A percentile compares a stretch with the other conserved stretches of the same genome.
These are phyloP conservation scores for Henckelia pumila DNA, from an alignment of 257 asterid genomes.

Conservation along the genomic window DNA sequence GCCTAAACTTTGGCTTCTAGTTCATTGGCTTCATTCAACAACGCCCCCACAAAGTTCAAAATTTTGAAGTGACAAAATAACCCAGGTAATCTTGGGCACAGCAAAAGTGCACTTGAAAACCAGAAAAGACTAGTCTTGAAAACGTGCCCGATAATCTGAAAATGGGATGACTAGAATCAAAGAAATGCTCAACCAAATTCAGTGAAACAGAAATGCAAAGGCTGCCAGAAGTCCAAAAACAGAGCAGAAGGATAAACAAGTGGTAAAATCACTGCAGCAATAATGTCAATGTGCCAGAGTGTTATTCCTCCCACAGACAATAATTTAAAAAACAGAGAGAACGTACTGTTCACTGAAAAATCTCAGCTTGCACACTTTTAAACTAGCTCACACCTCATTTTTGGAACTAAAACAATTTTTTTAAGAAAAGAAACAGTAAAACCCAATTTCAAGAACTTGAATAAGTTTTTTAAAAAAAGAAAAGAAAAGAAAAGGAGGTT, in stretches of 20 bases:
- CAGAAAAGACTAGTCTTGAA: slow-evolving; percentile 9
- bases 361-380: slow-evolving; percentile 28
- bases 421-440: not conserved
- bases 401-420: slow-evolving; percentile 29
- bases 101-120: slow-evolving; percentile 20
- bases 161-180: slow-evolving; percentile 25
- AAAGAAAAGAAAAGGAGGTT: slow-evolving; percentile 23
- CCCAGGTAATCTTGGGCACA: slow-evolving; percentile 28
- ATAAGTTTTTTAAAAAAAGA: no score
- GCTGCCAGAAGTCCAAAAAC: slow-evolving; percentile 34
- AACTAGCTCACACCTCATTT: slow-evolving; percentile 52
- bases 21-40: slow-evolving; percentile 8
- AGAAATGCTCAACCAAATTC: slow-evolving; percentile 21
- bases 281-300: slow-evolving; percentile 23
- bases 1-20: slow-evolving; percentile 23
- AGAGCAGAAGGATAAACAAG: slow-evolving; percentile 27
- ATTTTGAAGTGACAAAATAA: slow-evolving; percentile 33
- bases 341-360: slow-evolving; percentile 32
- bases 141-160: slow-evolving; percentile 34
- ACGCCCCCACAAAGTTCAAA: slow-evolving; percentile 22
- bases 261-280: slow-evolving; percentile 26
- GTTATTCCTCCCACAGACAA: slow-evolving; percentile 17
- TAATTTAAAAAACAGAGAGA: slow-evolving; percentile 19
- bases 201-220: slow-evolving; percentile 23
- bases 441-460: slow-evolving; percentile 8